These are phyloP conservation scores for Barnettozyma sp. DNA, from an alignment of 805 yeast genomes.

Conservation along the genomic window DNA sequence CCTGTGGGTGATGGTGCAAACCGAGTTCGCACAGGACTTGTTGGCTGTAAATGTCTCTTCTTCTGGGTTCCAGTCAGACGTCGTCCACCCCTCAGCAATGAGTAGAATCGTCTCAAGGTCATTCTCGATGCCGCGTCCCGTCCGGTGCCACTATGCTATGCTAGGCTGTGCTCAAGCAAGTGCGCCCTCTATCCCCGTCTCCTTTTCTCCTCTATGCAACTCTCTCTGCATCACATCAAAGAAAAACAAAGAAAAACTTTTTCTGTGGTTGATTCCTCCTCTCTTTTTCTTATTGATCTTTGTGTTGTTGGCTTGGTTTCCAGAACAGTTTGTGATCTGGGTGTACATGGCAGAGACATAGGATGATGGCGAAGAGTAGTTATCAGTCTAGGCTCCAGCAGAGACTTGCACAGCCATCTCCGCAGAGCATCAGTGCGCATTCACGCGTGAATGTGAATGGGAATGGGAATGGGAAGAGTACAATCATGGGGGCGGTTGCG, in stretches of 20 bases:
- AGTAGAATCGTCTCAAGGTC: conserved; percentile 5
- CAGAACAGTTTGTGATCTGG: too few species aligned
- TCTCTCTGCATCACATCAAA: too few species aligned
- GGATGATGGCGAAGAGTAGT: conserved; percentile 1
- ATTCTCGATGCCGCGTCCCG: not conserved
- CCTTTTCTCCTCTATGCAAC: too few species aligned
- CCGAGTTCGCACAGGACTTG: conserved; percentile 67
- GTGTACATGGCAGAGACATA: too few species aligned
- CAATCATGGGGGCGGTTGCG: too few species aligned
- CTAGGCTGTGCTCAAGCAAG: not conserved
- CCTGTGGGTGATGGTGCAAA: conserved; percentile 99
- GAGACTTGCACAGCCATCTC: conserved; percentile 1
- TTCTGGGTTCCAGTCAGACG: conserved; percentile 6
- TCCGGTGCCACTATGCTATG: not conserved
- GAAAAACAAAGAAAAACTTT: not conserved
- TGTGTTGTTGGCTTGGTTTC: too few species aligned
- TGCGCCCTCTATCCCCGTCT: too few species aligned
- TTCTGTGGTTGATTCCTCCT: too few species aligned
- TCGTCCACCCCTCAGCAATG: conserved; percentile 6
- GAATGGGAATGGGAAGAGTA: too few species aligned
- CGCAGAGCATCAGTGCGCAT: not conserved
- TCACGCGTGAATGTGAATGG: too few species aligned
- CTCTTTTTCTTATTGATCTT: too few species aligned
- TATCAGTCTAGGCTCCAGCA: not conserved
- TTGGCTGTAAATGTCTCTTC: conserved; percentile 14